phyloP scores from a whole-genome alignment of 345 rosid species.

The Eucalyptus tenuipes region DNA sequence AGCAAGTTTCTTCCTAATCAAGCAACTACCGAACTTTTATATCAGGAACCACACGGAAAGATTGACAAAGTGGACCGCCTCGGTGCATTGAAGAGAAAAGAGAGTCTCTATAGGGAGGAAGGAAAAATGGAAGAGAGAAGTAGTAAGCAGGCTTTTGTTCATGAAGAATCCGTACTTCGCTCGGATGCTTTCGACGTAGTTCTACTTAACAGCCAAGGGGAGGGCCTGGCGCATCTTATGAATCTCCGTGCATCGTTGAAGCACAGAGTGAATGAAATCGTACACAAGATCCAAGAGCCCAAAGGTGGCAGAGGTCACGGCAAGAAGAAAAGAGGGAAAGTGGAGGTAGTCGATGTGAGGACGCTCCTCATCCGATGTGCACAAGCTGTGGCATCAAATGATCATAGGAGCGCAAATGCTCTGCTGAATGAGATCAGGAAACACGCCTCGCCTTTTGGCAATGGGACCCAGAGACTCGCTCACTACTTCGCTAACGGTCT shows the following conservation, averaged over 20 bases:
- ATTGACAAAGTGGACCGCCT: not conserved
- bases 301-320: not conserved
- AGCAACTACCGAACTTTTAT: not conserved
- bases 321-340: constrained; percentile 2
- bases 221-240: not conserved
- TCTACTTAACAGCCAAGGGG: not conserved
- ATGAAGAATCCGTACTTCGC: not conserved
- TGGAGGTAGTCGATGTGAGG: constrained; percentile 6
- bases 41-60: not conserved
- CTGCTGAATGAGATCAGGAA: not conserved
- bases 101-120: not conserved
- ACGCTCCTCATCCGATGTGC: constrained; percentile 13
- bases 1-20: not conserved
- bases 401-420: not conserved
- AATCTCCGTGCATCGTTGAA: not conserved
- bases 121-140: not conserved
- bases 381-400: constrained; percentile 17
- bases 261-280: not conserved
- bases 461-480: not conserved
- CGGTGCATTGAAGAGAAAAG: not conserved
- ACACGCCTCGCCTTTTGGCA: not conserved
- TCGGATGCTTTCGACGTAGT: not conserved
- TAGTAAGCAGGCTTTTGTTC: not conserved
- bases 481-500: not conserved
- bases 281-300: not conserved